Percentiles rank a stretch among this genome's conserved stretches.
These are phyloP conservation scores for Tremella fuciformis DNA, from an alignment of 768 basidiomycete genomes.

Conservation along the genomic window DNA sequence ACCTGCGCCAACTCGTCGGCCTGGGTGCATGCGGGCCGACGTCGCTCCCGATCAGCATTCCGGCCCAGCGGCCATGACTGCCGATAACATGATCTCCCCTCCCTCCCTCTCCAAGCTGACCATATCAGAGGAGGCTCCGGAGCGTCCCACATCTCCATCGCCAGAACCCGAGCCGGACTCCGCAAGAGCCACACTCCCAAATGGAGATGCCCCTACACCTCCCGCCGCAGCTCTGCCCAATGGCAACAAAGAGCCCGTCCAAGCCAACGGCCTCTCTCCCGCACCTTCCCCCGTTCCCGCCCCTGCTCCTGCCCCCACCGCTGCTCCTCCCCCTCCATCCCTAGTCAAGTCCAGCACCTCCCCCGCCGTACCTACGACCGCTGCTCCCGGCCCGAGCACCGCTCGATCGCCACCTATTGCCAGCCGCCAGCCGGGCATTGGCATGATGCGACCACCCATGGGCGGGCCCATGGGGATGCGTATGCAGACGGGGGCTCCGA, in stretches of 20 bases:
- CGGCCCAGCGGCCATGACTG: no score
- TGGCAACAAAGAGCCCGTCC: no score
- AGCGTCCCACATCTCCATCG: neutral
- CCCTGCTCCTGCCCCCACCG: constrained; percentile 14
- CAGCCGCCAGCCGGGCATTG: neutral
- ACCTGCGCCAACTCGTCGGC: no score
- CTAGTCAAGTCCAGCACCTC: constrained; percentile 8
- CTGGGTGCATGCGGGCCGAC: no score
- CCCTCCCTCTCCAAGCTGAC: constrained; percentile 9
- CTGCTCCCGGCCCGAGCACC: constrained; percentile 16
- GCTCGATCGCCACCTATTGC: neutral
- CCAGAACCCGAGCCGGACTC: constrained; percentile 3
- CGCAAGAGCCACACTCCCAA: neutral
- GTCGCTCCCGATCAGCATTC: no score
- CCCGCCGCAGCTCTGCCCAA: neutral
- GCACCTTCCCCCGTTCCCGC: constrained; percentile 9
- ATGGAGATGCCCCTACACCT: constrained; percentile 6
- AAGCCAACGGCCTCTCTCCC: neutral
- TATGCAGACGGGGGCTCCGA: constrained; percentile 16
- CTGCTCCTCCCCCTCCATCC: constrained; percentile 7
- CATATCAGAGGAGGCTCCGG: constrained; percentile 8
- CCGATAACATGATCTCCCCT: constrained; percentile 14
- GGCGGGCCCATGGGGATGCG: constrained; percentile 45
- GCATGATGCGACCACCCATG: neutral
- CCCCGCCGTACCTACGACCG: constrained; percentile 9